A percentile compares a stretch with the other conserved stretches of the same genome.
Conservation (phyloP, 73 alveolate genomes). For the Paramecium tetraurelia region DNA sequence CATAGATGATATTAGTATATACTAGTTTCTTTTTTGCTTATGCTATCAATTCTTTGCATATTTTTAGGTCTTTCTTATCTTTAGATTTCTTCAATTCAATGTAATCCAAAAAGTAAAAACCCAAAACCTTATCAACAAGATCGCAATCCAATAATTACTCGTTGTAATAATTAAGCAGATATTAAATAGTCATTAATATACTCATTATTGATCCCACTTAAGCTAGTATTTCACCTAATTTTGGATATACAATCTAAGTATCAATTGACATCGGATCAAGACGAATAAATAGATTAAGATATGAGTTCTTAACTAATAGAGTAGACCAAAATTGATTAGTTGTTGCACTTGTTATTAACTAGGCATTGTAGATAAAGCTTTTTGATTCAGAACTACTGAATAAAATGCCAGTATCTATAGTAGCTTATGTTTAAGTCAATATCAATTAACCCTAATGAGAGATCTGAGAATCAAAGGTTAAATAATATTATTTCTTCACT, state of each 20-base stretch:
- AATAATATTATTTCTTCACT: not conserved
- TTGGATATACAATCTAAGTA: not conserved
- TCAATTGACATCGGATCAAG: not conserved
- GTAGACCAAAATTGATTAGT: not conserved
- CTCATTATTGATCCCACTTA: slow-evolving; percentile 9
- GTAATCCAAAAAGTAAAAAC: not conserved
- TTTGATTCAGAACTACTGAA: not conserved
- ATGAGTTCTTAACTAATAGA: not conserved
- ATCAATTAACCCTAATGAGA: not conserved
- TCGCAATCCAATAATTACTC: not conserved
- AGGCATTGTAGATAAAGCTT: not conserved
- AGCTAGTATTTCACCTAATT: slow-evolving; percentile 31
- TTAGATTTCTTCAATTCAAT: not conserved
- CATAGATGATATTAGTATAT: not conserved
- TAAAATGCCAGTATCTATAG: not conserved
- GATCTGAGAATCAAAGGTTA: not conserved
- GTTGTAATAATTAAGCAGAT: not conserved
- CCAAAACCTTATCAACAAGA: not conserved
- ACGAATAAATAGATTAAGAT: not conserved
- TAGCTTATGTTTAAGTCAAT: not conserved
- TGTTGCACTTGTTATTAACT: not conserved
- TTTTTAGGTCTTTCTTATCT: not conserved
- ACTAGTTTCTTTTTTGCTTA: not conserved
- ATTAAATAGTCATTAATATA: not conserved
- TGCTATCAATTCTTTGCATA: not conserved